phyloP scores from a whole-genome alignment of 306 rosid genomes.

The Cucumis melo region DNA sequence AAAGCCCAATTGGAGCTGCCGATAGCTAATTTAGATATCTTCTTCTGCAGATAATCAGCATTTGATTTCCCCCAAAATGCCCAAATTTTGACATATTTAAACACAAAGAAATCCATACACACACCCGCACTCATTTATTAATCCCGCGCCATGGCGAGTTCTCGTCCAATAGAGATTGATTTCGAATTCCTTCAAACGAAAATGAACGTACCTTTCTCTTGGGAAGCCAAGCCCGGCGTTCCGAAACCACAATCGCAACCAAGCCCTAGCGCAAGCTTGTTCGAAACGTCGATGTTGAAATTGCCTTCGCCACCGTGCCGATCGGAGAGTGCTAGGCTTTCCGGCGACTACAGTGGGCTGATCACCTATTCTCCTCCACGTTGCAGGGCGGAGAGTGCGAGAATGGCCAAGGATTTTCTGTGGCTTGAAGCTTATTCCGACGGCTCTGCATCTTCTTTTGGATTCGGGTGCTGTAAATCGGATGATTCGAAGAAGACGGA shows the following conservation, averaged over 20 bases:
- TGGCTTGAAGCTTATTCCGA: not conserved
- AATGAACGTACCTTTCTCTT: conserved; percentile 36
- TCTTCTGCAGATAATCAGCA: not conserved
- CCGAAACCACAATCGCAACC: conserved; percentile 11
- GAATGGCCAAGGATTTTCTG: not conserved
- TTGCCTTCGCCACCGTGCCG: conserved; percentile 9
- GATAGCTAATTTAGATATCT: not conserved
- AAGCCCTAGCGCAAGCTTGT: not conserved
- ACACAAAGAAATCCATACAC: not conserved
- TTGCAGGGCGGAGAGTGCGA: not conserved
- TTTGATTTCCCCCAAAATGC: not conserved
- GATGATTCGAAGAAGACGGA: conserved; percentile 21
- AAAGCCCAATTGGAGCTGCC: not conserved
- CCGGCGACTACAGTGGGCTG: not conserved
- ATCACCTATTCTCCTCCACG: not conserved
- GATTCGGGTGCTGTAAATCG: not conserved
- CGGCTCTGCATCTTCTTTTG: not conserved
- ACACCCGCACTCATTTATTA: not conserved
- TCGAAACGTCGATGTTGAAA: not conserved
- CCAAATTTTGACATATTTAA: not conserved
- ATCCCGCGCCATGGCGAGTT: not conserved
- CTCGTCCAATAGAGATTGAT: not conserved
- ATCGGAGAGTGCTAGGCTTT: conserved; percentile 3
- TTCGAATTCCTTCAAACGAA: not conserved
- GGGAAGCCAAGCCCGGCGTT: conserved; percentile 47